These are phyloP conservation scores for Saccharomycopsis babjevae DNA, from an alignment of 805 yeast genomes.

Conservation along the genomic window DNA sequence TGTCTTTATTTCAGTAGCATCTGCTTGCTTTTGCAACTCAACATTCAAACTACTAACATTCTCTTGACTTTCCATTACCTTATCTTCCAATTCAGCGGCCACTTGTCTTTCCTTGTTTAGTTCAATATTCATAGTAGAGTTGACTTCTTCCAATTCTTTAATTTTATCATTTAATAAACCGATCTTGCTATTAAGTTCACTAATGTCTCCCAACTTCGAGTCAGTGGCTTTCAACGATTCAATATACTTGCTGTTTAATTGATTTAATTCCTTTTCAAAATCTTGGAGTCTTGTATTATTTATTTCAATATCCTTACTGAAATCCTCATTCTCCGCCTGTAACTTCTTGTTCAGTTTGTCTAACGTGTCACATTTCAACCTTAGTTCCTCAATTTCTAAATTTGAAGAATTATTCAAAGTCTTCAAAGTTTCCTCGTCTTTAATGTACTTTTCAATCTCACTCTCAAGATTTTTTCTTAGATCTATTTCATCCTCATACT, in stretches of 20 bases:
- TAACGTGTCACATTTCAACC: constrained; percentile 20
- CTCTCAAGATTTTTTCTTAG: constrained; percentile 3
- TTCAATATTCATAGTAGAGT: constrained; percentile 20
- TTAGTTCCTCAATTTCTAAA: constrained; percentile 20
- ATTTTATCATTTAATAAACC: neutral
- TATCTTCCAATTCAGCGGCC: neutral
- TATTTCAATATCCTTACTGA: constrained; percentile 1
- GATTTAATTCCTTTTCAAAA: constrained; percentile 6
- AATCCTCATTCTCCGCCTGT: constrained; percentile 16
- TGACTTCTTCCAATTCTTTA: constrained; percentile 12
- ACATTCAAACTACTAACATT: neutral
- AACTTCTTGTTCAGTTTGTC: constrained; percentile 17
- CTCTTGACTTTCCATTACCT: neutral
- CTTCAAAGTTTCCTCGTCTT: constrained; percentile 21
- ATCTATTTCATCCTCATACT: constrained; percentile 1
- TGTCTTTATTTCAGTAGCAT: neutral
- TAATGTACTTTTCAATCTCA: constrained; percentile 18
- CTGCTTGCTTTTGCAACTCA: neutral
- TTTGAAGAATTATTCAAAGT: constrained; percentile 9
- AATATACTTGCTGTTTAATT: constrained; percentile 9
- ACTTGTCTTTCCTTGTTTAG: neutral
- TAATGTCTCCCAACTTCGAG: constrained; percentile 10
- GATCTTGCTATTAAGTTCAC: constrained; percentile 5
- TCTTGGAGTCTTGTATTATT: constrained; percentile 8
- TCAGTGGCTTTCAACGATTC: constrained; percentile 11